Evolutionary conservation across 1,284 basidiomycete species (phyloP), one percentile per base, ranked within the genome.

Genomic region (Cryptococcus jaspeensis): DNA sequence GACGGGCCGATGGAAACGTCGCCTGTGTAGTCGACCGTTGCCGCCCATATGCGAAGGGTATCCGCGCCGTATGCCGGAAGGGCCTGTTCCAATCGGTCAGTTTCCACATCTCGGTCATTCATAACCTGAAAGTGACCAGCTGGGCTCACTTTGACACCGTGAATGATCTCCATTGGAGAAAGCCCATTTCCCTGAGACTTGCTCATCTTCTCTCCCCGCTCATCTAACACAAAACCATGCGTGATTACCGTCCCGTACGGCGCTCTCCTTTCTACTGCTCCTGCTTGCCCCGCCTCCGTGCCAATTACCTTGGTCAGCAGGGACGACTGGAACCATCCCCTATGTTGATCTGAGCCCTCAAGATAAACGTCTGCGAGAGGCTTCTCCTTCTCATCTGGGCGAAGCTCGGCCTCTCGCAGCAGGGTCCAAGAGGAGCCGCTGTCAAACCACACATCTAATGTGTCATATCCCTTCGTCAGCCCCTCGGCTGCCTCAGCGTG

Each of bases 391-490:
- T 25, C 13, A 22, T n/a, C 20, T 63, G 66, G 44, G 5, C 63
- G 60, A 3, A 60, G 52, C 28, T 47, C 62, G 53, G 50, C 57
- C 42, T 58, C 64, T 32, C 69, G 69, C 36, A 97, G 80, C 77
- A 92, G 84, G 1, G 90, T 86, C 96, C 96, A 99, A 1, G 93
- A 92, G 1, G 89, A 87, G 1, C 96, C 96, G 67, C 91, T 95
- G 79, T 99, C 96, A 67, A 99, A 99, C 96, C 96, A 99, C 3
- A 99, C 96, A 73, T 99, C 96, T 83, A 99, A 90, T 0, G 95
- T 99, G 73, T 99, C 96, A 2, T 83, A 86, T 8, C 93, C 89
- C 73, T 91, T 92, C 45, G 79, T 75, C 83, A 87, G 90, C 73
- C 47, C 80, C 48, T 50, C 16, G 23, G 49, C 76, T 32, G 28